Conservation (phyloP, 139 green algal species). For the Picochlorum sp. region DNA sequence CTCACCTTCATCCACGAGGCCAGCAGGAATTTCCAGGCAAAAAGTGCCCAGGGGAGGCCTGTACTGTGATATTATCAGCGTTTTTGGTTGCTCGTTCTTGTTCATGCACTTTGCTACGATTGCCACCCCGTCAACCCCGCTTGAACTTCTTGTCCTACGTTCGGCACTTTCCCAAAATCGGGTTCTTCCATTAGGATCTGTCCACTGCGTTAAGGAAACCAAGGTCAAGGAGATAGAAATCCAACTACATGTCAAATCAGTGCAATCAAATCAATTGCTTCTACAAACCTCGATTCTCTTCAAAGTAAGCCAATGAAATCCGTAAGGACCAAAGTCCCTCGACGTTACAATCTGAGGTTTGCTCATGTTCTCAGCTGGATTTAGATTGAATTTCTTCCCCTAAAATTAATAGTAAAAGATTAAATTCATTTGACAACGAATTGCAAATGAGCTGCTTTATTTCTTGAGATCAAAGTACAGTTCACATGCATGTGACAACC, state of each 20-base stretch:
- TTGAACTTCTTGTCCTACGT: conserved; percentile 18
- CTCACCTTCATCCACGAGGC: conserved; percentile 50
- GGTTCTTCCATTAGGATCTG: conserved; percentile 22
- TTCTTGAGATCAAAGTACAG: no score
- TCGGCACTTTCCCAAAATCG: conserved; percentile 38
- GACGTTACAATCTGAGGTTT: neutral
- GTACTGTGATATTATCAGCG: conserved; percentile 34
- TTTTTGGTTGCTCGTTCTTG: neutral
- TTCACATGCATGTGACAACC: no score
- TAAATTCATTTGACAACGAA: no score
- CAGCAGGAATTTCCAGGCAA: conserved; percentile 53
- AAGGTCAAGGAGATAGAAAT: neutral
- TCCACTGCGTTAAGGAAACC: conserved; percentile 20
- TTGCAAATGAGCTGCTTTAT: no score
- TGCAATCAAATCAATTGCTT: no score
- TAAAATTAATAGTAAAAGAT: no score
- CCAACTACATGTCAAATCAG: neutral
- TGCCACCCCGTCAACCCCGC: conserved; percentile 28
- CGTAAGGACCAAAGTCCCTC: conserved; percentile 13
- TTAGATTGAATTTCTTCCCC: no score
- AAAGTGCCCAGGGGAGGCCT: conserved; percentile 25
- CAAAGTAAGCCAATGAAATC: conserved; percentile 33
- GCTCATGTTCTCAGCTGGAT: no score
- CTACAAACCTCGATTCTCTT: conserved; percentile 26
- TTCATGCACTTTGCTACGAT: conserved; percentile 26